Evolutionary conservation across 352 stramenopile genomes (phyloP), one percentile per base, ranked within the genome.

Genomic region (Phytopythium mirpurense): DNA sequence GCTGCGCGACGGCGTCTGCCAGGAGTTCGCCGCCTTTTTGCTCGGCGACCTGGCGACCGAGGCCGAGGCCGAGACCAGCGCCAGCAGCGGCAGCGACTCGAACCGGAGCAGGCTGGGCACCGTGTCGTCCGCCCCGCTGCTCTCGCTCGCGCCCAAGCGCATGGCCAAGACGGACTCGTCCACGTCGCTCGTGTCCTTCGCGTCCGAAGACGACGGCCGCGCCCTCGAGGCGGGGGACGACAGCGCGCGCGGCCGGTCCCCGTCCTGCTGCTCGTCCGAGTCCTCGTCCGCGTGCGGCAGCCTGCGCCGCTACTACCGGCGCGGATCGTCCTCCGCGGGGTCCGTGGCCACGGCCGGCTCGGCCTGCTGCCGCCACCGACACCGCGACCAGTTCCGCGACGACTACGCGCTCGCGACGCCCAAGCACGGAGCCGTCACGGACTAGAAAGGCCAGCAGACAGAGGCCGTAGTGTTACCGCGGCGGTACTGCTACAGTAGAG

Each of bases 11-110:
- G 31, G 47, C 12, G 61, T 72, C 21, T 67, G 61, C 27, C 57
- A 49, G 21, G 61, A 72, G 41, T 67, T 72, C 34, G 51, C 54
- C 18, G 58, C 40, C 14, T 67, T 72, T 12, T 50, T 69, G 27
- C 35, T 69, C 45, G 65, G 60, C 18, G 65, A 72, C 6, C 5
- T 11, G 26, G 18, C 43, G 15, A 50, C 43, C 4, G 40, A 45
- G 3, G 21, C 2, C 40, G 40, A 45, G 40, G n/a, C 19, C 40
- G n/a, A n/a, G n/a, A n/a, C n/a, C n/a, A 45, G 40, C n/a, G 19
- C 2, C 38, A 44, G 40, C 40, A 45, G 40, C 16, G 21, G 36
- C 36, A 3, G 5, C 18, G 19, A n/a, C 11, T 19, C 12, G 5
- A 4, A 21, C 21, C 29, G 8, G 40, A 27, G 40, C 21, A 21